Evolutionary conservation across 805 yeast genomes (phyloP), one percentile per base, ranked within the genome.

Genomic region (Metahyphopichia silvanorum): DNA sequence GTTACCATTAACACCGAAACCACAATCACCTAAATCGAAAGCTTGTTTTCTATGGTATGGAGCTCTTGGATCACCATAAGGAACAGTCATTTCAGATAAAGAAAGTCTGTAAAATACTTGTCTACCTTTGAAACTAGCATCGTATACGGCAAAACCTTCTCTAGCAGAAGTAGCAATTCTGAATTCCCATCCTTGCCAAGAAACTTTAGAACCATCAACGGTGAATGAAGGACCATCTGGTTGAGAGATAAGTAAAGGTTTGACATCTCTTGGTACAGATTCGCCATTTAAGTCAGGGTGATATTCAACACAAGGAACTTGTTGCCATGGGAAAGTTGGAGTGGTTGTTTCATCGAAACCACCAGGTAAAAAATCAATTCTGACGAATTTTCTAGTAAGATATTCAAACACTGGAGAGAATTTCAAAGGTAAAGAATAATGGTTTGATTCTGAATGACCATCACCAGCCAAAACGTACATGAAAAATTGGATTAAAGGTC

Each of bases 41-140:
- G 93, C 93, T 66, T 82, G 89, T 66, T 85, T 84, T 72, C 91
- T 76, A 63, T 82, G 88, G 66, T 71, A 80, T 42, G 93, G 93
- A 39, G 60, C 57, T 60, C 91, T 73, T 51, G 89, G 87, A 56
- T 84, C 91, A 56, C 86, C 89, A 53, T 85, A 84, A 21, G 93
- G 93, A 42, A 85, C 94, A 25, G 91, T 83, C 94, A 85, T 84
- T 62, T 84, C 94, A 34, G 84, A 76, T 46, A 83, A 62, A 2
- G 88, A 72, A 29, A 82, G 57, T 64, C 93, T 72, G 71, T 84
- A 83, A 52, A 83, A 74, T 27, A 78, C 63, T 30, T 83, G 80
- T 61, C 93, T 77, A 32, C 89, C 91, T 57, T 82, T 81, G 68
- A 82, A 84, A 51, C 65, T 66, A 32, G 77, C 79, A 45, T 84